phyloP scores from a whole-genome alignment of 148 eudicot genomes.

The Vaccinium corymbosum region DNA sequence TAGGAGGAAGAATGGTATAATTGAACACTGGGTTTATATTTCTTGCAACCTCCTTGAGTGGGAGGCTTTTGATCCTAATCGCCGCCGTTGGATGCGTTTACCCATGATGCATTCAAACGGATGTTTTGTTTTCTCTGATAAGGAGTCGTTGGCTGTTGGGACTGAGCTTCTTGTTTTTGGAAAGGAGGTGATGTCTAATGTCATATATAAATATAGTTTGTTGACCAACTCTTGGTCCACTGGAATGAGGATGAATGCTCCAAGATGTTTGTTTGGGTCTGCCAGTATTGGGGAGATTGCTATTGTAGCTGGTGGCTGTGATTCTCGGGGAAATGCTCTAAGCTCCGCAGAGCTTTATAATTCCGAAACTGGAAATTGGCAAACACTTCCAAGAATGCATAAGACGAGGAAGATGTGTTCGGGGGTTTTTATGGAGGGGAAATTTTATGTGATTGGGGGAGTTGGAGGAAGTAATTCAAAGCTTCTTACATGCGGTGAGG shows the following conservation, averaged over 20 bases:
- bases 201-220: constrained; percentile 56
- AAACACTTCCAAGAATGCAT: constrained; percentile 55
- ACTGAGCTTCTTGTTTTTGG: constrained; percentile 82
- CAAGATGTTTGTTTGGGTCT: constrained; percentile 78
- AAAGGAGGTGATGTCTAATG: constrained; percentile 41
- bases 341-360: constrained; percentile 65
- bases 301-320: constrained; percentile 80
- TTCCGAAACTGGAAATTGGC: constrained; percentile 61
- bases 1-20: constrained; percentile 43
- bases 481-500: constrained; percentile 66
- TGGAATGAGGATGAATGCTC: constrained; percentile 55
- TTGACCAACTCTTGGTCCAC: constrained; percentile 65
- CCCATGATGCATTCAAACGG: constrained; percentile 58
- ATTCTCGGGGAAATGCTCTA: constrained; percentile 42
- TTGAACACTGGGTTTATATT: constrained; percentile 78
- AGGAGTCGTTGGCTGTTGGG: constrained; percentile 88
- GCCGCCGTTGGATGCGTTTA: constrained; percentile 55
- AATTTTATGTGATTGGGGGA: constrained; percentile 78
- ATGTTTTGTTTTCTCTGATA: constrained; percentile 64
- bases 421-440: constrained; percentile 74
- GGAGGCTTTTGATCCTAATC: constrained; percentile 79
- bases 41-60: constrained; percentile 71
- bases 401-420: constrained; percentile 68
- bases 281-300: constrained; percentile 65
- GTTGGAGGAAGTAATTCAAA: constrained; percentile 37